phyloP scores from a whole-genome alignment of 2,329 filamentous ascomycete genomes.

The Cercospora citrullina region DNA sequence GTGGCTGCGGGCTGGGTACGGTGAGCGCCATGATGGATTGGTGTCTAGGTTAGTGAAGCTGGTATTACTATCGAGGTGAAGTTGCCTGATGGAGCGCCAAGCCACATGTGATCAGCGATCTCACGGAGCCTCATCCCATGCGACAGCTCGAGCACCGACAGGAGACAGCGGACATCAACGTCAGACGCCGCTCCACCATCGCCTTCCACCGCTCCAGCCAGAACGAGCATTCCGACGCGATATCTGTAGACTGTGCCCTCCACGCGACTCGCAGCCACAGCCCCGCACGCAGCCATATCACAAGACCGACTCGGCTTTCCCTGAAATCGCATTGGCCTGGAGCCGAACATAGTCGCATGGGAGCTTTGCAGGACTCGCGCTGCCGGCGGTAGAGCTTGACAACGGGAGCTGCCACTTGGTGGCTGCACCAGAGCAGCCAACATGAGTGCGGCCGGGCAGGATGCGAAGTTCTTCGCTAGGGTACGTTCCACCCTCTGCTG shows the following conservation, averaged over 20 bases:
- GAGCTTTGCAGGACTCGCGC: slow-evolving; percentile 7
- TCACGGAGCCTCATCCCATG: slow-evolving; percentile 8
- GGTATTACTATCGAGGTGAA: slow-evolving; percentile 6
- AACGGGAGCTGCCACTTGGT: not conserved
- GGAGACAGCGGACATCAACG: not conserved
- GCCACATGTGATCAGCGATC: slow-evolving; percentile 8
- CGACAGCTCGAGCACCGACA: not conserved
- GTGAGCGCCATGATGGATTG: slow-evolving; percentile 30
- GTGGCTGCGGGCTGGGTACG: slow-evolving; percentile 56
- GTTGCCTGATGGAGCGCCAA: slow-evolving; percentile 11
- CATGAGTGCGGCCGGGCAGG: slow-evolving; percentile 74
- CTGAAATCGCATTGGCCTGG: slow-evolving; percentile 18
- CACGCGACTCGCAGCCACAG: slow-evolving; percentile 1
- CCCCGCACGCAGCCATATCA: slow-evolving; percentile 17
- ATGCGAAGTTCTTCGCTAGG: slow-evolving; percentile 98
- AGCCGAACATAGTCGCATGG: slow-evolving; percentile 16
- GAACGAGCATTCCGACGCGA: not conserved
- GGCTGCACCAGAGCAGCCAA: slow-evolving; percentile 29
- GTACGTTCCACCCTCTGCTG: slow-evolving; percentile 57
- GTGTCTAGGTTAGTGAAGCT: not conserved
- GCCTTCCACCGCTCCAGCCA: not conserved
- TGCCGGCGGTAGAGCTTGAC: slow-evolving; percentile 10
- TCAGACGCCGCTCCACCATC: not conserved
- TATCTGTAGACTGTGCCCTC: not conserved
- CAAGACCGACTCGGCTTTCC: slow-evolving; percentile 8